Percentiles rank a stretch among this genome's conserved stretches.
Conservation (phyloP, 164 flowering plant genomes). For the Brasenia schreberi region DNA sequence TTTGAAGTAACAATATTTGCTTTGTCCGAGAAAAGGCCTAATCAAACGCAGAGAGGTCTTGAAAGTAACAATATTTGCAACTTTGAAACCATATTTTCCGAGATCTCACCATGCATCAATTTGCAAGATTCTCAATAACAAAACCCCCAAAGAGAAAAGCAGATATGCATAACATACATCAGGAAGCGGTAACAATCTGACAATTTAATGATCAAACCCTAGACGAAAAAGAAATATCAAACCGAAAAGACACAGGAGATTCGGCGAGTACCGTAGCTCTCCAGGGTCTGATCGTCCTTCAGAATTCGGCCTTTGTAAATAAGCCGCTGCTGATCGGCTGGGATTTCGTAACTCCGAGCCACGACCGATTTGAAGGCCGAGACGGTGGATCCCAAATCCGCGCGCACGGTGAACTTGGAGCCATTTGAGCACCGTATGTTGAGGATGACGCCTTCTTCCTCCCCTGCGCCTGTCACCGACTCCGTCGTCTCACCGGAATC, state of each 20-base stretch:
- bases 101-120: no score
- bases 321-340: slow-evolving; percentile 48
- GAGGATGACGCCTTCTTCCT: slow-evolving; percentile 16
- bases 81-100: no score
- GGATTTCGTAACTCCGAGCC: slow-evolving; percentile 26
- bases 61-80: no score
- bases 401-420: slow-evolving; percentile 33
- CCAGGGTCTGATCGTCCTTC: slow-evolving; percentile 63
- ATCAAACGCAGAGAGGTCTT: no score
- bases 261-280: slow-evolving; percentile 48
- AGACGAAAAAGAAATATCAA: no score
- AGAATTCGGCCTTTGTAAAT: slow-evolving; percentile 70
- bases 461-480: background rate
- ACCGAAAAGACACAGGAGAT: background rate
- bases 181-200: no score
- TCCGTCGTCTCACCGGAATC: slow-evolving; percentile 13
- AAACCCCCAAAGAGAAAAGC: no score
- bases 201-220: no score
- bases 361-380: slow-evolving; percentile 34
- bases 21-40: no score
- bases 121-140: no score
- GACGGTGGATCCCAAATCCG: slow-evolving; percentile 31
- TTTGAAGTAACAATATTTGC: no score
- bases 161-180: no score
- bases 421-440: slow-evolving; percentile 53